Base-by-base conservation (phyloP, 108 stramenopile species). In the Pseudonitzschia pungens region DNA sequence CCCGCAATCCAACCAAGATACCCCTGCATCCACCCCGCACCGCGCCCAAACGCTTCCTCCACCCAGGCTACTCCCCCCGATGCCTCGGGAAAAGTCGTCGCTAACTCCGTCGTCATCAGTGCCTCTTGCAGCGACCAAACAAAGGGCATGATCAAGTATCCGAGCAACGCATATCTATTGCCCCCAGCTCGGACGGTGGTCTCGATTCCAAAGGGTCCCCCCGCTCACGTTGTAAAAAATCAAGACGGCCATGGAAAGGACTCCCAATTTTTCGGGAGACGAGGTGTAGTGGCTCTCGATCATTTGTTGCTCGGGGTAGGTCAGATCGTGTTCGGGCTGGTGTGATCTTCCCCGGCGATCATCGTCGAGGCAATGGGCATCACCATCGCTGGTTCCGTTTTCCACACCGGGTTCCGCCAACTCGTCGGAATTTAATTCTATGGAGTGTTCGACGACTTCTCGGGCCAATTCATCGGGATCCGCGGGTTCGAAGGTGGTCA, bases 111-210 rank as follows among this genome's bases (percentile, higher is more conserved):
- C 14, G 97, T 97, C 60, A 98, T 87, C 44, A 94, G 71, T 2
- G 92, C 92, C 73, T 98, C 98, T n/a, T 93, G 96, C 3, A 95
- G n/a, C 0, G 92, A 87, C 97, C 97, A 98, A 0, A 97, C 51
- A 24, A 97, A 51, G 0, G 96, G 97, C 42, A 95, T 72, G 4
- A 95, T 51, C n/a, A 84, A 48, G 64, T 94, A 94, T 12, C 78
- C 98, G 7, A 96, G 58, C 11, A 98, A 73, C n/a, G 97, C 83
- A 57, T 90, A 92, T 54, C 95, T 84, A 29, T 91, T 87, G 0
- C 97, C 97, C 12, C 83, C 96, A 1, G 95, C 84, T 9, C 87
- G 83, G 0, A 98, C 91, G 9, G 87, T 82, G 1, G 94, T 88
- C 69, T 99, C 97, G 45, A 91, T 81, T 4, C 98, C 98, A 72